Conservation (phyloP, 2,329 filamentous ascomycete genomes). For the Waltergamsia citrina region DNA sequence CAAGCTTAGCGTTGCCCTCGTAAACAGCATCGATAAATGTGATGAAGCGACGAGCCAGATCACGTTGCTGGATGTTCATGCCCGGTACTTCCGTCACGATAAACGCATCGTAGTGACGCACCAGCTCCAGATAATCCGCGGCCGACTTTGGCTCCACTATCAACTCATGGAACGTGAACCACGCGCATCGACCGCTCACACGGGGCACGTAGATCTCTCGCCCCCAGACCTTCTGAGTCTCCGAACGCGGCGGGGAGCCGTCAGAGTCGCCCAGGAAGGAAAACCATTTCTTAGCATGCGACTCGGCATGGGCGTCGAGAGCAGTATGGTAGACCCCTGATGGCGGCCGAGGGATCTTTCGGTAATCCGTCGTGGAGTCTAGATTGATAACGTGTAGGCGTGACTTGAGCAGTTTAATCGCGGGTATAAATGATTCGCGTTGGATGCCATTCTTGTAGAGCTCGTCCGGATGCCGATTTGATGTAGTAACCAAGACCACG, state of each 20-base stretch:
- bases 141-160: conserved; percentile 84
- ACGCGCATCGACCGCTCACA: conserved; percentile 79
- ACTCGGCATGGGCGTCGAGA: conserved; percentile 65
- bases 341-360: conserved; percentile 87
- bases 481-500: conserved; percentile 93
- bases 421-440: conserved; percentile 87
- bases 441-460: conserved; percentile 98
- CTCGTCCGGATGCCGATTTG: conserved; percentile 91
- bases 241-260: conserved; percentile 55
- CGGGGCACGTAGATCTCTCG: conserved; percentile 79
- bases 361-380: conserved; percentile 91
- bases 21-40: conserved; percentile 97
- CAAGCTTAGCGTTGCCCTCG: conserved; percentile 85
- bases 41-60: conserved; percentile 87
- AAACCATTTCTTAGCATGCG: conserved; percentile 93
- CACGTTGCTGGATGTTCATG: conserved; percentile 80
- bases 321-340: conserved; percentile 92
- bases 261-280: conserved; percentile 81
- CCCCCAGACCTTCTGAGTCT: conserved; percentile 84
- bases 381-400: conserved; percentile 86
- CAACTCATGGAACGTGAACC: conserved; percentile 88
- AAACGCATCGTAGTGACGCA: conserved; percentile 84
- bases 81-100: conserved; percentile 84
- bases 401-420: conserved; percentile 82
- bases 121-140: conserved; percentile 90